Evolutionary conservation across 805 yeast species (phyloP), one percentile per base, ranked within the genome.

Genomic region (Torulaspora delbrueckii): DNA sequence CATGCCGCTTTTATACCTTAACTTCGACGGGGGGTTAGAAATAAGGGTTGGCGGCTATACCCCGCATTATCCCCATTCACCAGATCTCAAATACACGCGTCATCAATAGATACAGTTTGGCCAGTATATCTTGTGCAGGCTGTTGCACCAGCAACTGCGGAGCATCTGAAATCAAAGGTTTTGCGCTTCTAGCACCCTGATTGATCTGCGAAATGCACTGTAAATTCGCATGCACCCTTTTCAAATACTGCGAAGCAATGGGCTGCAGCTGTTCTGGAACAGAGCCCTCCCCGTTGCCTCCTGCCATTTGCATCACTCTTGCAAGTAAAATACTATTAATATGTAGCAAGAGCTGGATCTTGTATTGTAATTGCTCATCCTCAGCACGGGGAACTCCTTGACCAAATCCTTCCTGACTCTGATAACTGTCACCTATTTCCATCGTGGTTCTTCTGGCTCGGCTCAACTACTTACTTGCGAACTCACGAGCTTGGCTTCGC

Each of bases 171-270:
- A 65, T 57, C 24, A 54, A 30, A 3, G 69, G 69, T 42, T 59
- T 62, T 7, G 59, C 55, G 12, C 46, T 47, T 12, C 36, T 37
- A 3, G 49, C 40, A 25, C 67, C 67, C 40, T 62, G 66, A 46
- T 65, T 63, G 22, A 65, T 59, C 48, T 60, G 67, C 8, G 67
- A 63, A 16, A 65, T 62, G 40, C 67, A 62, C 42, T 65, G 69
- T 40, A 65, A 46, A 47, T 65, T 65, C 10, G 67, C 59, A 50
- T 65, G 69, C 7, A 65, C 65, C 30, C 69, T 49, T 37, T 63
- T 62, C 46, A 62, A 48, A 45, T 58, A 55, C 45, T 65, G 66
- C 9, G 64, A 50, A n/a, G 58, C 48, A 22, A 58, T 27, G 12
- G 45, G 49, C 49, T 60, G 66, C 14, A 56, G 54, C 18, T 54